Evolutionary conservation across 2,329 filamentous ascomycete genomes (phyloP).

Genomic region (Cadophora sp.): DNA sequence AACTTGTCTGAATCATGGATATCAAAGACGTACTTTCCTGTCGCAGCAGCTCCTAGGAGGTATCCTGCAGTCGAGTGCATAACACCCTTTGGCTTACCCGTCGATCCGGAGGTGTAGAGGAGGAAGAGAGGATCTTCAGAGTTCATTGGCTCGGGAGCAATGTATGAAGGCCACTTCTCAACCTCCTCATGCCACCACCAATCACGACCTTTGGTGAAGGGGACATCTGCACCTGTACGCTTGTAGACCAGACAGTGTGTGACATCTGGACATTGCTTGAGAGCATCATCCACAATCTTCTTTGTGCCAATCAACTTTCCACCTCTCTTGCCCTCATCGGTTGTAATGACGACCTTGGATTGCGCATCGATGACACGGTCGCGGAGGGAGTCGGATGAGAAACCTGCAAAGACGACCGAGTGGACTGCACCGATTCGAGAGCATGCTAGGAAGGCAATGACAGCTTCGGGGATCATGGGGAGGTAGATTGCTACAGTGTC

Average conservation of each 20-base stretch:
- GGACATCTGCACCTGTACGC: constrained; percentile 91
- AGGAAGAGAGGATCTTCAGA: constrained; percentile 97
- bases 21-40: constrained; percentile 98
- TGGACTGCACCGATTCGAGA: constrained; percentile 92
- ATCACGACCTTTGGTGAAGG: constrained; percentile 75
- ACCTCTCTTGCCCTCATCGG: constrained; percentile 96
- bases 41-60: constrained; percentile 89
- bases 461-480: constrained; percentile 97
- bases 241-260: constrained; percentile 89
- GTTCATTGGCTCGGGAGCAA: constrained; percentile 86
- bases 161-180: constrained; percentile 94
- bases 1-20: constrained; percentile 93
- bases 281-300: constrained; percentile 97
- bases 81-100: constrained; percentile 98
- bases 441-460: constrained; percentile 91
- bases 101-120: constrained; percentile 97
- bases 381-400: constrained; percentile 93
- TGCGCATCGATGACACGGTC: constrained; percentile 92
- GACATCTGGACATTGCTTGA: constrained; percentile 94
- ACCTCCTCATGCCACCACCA: constrained; percentile 99
- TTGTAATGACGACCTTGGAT: constrained; percentile 94
- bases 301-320: constrained; percentile 98
- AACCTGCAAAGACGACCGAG: constrained; percentile 97
- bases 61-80: constrained; percentile 98
- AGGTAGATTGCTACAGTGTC: constrained; percentile 97